Percentiles rank a stretch among this genome's conserved stretches.
These are phyloP conservation scores for Eucalyptus marginata DNA, from an alignment of 345 rosid genomes.

Conservation along the genomic window DNA sequence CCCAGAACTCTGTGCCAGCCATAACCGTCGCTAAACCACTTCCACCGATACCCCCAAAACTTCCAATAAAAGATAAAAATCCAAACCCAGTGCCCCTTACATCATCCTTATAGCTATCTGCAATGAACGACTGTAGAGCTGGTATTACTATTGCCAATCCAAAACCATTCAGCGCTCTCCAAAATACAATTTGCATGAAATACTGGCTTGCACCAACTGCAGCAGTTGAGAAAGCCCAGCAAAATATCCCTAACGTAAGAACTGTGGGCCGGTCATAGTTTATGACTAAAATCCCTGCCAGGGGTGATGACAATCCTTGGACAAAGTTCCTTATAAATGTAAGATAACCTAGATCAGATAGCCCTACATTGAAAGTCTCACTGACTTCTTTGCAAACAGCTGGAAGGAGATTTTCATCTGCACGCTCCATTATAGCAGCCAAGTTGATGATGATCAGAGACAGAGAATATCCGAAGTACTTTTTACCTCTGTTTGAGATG, in stretches of 20 bases:
- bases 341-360: constrained; percentile 90
- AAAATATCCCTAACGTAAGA: constrained; percentile 75
- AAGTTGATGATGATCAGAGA: constrained; percentile 80
- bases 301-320: constrained; percentile 83
- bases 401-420: constrained; percentile 93
- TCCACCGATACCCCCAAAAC: constrained; percentile 87
- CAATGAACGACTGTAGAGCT: constrained; percentile 89
- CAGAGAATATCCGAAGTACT: constrained; percentile 65
- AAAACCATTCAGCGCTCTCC: constrained; percentile 96
- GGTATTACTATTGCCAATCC: constrained; percentile 97
- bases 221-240: constrained; percentile 97
- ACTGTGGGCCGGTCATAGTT: constrained; percentile 80
- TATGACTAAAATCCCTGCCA: constrained; percentile 80
- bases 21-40: constrained; percentile 85
- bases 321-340: constrained; percentile 94
- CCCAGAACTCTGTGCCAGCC: constrained; percentile 79
- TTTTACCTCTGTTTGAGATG: constrained; percentile 42
- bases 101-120: constrained; percentile 81
- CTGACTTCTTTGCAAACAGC: constrained; percentile 97
- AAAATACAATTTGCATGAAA: constrained; percentile 67
- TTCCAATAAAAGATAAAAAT: constrained; percentile 65
- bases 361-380: constrained; percentile 88
- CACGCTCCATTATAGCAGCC: constrained; percentile 94
- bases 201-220: constrained; percentile 81
- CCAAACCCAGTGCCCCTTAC: constrained; percentile 92